Evolutionary conservation across 345 rosid species (phyloP), one percentile per base, ranked within the genome.

Genomic region (Jatropha curcas): DNA sequence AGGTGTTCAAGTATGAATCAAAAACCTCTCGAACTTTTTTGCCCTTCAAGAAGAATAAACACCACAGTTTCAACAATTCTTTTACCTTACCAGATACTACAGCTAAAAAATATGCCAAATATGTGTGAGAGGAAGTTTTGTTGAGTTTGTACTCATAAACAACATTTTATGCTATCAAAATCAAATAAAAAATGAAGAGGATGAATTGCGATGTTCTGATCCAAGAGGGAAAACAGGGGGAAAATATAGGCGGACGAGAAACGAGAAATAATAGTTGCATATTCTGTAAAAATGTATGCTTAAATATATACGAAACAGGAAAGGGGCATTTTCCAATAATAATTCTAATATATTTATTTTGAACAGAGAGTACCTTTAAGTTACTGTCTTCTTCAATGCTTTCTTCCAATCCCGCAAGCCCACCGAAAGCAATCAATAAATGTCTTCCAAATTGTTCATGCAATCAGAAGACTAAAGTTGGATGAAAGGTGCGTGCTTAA

Each of bases 361-460:
- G 28, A 25, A 22, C 8, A 53, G n/a, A 27, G 52, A 33, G 33
- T 84, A 93, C 98, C 96, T 89, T 89, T 62, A 90, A 81, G 78
- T 78, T 74, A 71, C 67, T 73, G 75, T 94, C 97, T 80, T 82
- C 92, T 81, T 89, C 93, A 58, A 85, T 83, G 67, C 96, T 67
- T 82, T 92, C 96, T 79, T 94, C 98, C 73, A 92, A 79, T 70
- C 98, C 96, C 80, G 97, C 94, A 61, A 90, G 98, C 70, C 98
- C 96, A 52, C 98, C 98, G 77, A 94, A 94, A 74, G 97, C 94
- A 85, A 94, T 86, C 81, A 94, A 74, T 50, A 94, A 76, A 80
- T 94, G 98, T 86, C 98, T 92, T 77, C 34, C 27, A 70, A 61
- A 60, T 67, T 34, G 60, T 34, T 33, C 8, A 58, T 1, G 50